These are phyloP conservation scores for Daldinia loculata DNA, from an alignment of 495 filamentous ascomycete species.

Conservation along the genomic window DNA sequence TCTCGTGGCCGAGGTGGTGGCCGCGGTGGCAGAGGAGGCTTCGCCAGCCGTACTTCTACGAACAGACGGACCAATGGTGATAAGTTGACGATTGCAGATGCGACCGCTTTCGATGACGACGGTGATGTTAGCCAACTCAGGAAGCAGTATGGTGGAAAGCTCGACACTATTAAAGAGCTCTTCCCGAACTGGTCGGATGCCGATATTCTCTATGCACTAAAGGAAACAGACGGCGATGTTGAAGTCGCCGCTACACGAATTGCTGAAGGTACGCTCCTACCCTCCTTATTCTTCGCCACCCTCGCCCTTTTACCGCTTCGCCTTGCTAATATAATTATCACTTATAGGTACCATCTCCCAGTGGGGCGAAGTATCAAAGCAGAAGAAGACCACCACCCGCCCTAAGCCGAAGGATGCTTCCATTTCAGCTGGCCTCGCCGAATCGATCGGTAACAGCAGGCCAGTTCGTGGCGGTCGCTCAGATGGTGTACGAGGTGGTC, in stretches of 20 bases:
- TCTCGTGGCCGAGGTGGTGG: constrained; percentile 80
- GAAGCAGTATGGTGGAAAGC: constrained; percentile 79
- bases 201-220: constrained; percentile 87
- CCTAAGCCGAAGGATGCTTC: constrained; percentile 82
- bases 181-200: constrained; percentile 93
- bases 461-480: constrained; percentile 70
- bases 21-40: constrained; percentile 85
- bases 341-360: constrained; percentile 81
- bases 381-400: constrained; percentile 80
- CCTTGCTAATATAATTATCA: constrained; percentile 40
- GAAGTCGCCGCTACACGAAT: constrained; percentile 86
- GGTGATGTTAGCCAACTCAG: constrained; percentile 91
- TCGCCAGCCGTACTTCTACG: constrained; percentile 70
- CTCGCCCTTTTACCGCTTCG: constrained; percentile 29
- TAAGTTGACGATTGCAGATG: constrained; percentile 61
- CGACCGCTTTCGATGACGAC: constrained; percentile 75
- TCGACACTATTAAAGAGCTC: constrained; percentile 83
- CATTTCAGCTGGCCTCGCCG: constrained; percentile 61
- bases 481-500: constrained; percentile 74
- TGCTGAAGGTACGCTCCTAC: constrained; percentile 75
- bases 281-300: neutral
- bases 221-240: constrained; percentile 91
- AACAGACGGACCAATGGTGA: constrained; percentile 75
- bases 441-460: constrained; percentile 55
- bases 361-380: constrained; percentile 96